phyloP scores from a whole-genome alignment of 2,329 filamentous ascomycete genomes.

The Mycosphaerella arachidis region DNA sequence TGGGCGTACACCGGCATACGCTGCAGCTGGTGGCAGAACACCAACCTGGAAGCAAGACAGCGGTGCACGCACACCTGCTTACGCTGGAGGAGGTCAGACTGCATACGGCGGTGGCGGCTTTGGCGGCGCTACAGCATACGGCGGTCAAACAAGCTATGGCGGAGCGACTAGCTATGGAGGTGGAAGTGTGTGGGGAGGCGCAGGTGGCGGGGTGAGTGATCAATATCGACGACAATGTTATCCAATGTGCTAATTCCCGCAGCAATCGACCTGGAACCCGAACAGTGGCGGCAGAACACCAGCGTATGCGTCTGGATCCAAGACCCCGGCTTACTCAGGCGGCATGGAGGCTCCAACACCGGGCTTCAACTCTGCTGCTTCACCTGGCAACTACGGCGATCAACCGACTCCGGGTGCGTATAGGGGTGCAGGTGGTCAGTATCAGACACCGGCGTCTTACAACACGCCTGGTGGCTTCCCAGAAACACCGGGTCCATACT shows the following conservation, averaged over 20 bases:
- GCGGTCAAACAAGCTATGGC: conserved; percentile 63
- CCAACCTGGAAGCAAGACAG: conserved; percentile 56
- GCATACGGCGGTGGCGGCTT: conserved; percentile 45
- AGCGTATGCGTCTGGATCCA: conserved; percentile 57
- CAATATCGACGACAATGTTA: conserved; percentile 54
- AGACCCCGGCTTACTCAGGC: conserved; percentile 66
- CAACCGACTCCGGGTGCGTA: conserved; percentile 38
- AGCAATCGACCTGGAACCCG: conserved; percentile 37
- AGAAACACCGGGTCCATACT: conserved; percentile 45
- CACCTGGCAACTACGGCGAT: conserved; percentile 36
- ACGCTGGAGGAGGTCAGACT: conserved; percentile 40
- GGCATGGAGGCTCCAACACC: conserved; percentile 61
- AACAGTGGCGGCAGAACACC: conserved; percentile 44
- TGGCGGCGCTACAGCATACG: conserved; percentile 42
- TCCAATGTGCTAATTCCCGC: conserved; percentile 42
- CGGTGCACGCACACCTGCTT: conserved; percentile 45
- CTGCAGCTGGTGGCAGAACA: conserved; percentile 49
- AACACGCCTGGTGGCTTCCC: conserved; percentile 46
- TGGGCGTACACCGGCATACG: conserved; percentile 61
- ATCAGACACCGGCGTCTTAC: conserved; percentile 33
- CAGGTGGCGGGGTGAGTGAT: conserved; percentile 24
- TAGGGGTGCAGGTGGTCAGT: conserved; percentile 29
- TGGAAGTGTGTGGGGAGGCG: conserved; percentile 31
- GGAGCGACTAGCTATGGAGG: conserved; percentile 49
- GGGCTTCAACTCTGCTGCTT: conserved; percentile 40